Evolutionary conservation across 169 alveolate genomes (phyloP).

Genomic region (Plasmodium malariae): DNA sequence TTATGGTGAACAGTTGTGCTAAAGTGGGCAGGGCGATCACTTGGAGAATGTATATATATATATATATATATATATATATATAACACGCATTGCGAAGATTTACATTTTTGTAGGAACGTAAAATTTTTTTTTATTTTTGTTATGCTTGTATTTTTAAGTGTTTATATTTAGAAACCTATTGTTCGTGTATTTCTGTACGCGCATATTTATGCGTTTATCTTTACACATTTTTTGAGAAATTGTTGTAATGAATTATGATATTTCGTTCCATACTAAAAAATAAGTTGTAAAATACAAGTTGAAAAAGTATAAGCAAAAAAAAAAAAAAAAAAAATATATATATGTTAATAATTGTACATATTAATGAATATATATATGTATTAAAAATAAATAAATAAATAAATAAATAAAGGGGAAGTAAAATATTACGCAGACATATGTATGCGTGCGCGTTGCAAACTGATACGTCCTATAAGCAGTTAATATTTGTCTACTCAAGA

Average conservation of each 20-base stretch:
- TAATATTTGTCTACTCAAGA: conserved; percentile 65
- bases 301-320: background rate
- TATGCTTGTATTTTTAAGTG: too few species aligned
- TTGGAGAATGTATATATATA: too few species aligned
- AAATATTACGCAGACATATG: background rate
- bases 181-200: too few species aligned
- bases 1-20: too few species aligned
- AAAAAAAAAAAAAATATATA: background rate
- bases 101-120: too few species aligned
- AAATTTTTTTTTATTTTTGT: too few species aligned
- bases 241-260: background rate
- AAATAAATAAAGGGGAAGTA: background rate
- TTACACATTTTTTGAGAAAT: background rate
- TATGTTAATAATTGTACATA: too few species aligned
- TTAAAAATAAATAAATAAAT: background rate
- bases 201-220: background rate
- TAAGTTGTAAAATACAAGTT: background rate
- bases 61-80: too few species aligned
- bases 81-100: too few species aligned
- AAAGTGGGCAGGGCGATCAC: too few species aligned
- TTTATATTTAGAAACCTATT: too few species aligned
- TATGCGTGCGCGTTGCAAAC: background rate
- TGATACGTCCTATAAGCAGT: background rate
- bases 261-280: background rate
- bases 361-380: too few species aligned